These are phyloP conservation scores for Helicocarpus griseus DNA, from an alignment of 2,329 filamentous ascomycete species.

Conservation along the genomic window DNA sequence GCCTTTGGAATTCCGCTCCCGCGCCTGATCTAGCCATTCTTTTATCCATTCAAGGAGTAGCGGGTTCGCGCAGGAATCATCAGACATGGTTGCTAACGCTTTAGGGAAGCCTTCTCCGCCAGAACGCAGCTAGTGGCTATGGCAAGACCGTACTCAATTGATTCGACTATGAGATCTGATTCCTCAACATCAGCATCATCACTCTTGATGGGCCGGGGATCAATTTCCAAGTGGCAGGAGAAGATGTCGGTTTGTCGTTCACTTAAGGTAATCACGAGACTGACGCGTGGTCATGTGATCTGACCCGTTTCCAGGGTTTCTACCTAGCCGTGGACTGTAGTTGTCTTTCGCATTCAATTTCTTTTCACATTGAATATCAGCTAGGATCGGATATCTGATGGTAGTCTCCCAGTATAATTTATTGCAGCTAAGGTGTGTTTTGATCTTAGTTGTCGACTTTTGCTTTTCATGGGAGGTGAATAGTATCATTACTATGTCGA, in stretches of 20 bases:
- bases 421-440: too few relatives aligned
- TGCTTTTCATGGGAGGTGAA: too few relatives aligned
- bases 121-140: neutral
- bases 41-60: slow-evolving; percentile 64
- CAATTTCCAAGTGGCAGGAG: neutral
- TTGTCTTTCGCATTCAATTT: too few relatives aligned
- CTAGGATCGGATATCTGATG: too few relatives aligned
- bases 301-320: too few relatives aligned
- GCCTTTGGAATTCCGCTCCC: slow-evolving; percentile 60
- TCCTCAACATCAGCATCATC: neutral
- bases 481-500: too few relatives aligned
- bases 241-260: neutral
- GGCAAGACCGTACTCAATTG: neutral
- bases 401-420: too few relatives aligned
- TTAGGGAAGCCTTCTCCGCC: neutral
- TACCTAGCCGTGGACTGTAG: too few relatives aligned
- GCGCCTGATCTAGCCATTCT: slow-evolving; percentile 64
- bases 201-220: neutral
- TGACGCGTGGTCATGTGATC: slow-evolving; percentile 3
- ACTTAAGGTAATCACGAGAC: slow-evolving; percentile 4
- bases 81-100: slow-evolving; percentile 8
- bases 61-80: slow-evolving; percentile 53
- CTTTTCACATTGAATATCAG: too few relatives aligned
- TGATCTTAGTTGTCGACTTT: too few relatives aligned
- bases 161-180: neutral